Conservation (phyloP, 306 rosid species). For the Cicer yamashitae region DNA sequence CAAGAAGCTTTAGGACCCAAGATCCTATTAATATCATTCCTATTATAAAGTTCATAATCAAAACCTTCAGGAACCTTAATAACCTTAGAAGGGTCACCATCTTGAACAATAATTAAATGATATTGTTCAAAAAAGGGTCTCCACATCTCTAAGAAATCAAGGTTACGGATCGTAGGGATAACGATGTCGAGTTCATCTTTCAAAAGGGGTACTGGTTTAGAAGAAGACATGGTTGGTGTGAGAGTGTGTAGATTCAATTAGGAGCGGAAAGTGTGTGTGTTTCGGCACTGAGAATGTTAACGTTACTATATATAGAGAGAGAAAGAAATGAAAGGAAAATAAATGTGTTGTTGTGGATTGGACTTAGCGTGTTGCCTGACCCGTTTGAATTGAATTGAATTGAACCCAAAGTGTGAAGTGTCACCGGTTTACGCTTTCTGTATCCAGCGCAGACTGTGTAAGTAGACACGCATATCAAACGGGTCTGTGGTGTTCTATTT, state of each 20-base stretch:
- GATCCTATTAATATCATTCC: conserved; percentile 78
- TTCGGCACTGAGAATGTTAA: not conserved
- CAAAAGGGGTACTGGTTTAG: conserved; percentile 56
- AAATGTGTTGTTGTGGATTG: too few relatives aligned
- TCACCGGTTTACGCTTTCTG: too few relatives aligned
- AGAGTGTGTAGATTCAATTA: not conserved
- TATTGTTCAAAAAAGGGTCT: conserved; percentile 74
- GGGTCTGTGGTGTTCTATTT: not conserved
- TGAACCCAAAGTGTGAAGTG: too few relatives aligned
- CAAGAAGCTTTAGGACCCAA: conserved; percentile 82
- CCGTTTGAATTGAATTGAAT: not conserved
- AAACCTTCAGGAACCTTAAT: conserved; percentile 77
- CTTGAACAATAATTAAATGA: conserved; percentile 82
- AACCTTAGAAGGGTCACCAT: conserved; percentile 75
- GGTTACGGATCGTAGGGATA: conserved; percentile 89
- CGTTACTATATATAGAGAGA: not conserved
- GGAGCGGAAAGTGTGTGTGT: conserved; percentile 21
- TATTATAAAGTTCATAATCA: conserved; percentile 76
- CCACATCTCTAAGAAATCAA: conserved; percentile 92
- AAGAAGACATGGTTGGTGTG: conserved; percentile 54
- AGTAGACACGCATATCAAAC: not conserved
- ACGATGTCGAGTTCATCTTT: conserved; percentile 88
- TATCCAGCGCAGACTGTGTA: too few relatives aligned
- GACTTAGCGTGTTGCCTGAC: too few relatives aligned
- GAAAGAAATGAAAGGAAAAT: not conserved